Evolutionary conservation across 805 yeast species (phyloP).

Genomic region (Sporopachydermia quercuum): DNA sequence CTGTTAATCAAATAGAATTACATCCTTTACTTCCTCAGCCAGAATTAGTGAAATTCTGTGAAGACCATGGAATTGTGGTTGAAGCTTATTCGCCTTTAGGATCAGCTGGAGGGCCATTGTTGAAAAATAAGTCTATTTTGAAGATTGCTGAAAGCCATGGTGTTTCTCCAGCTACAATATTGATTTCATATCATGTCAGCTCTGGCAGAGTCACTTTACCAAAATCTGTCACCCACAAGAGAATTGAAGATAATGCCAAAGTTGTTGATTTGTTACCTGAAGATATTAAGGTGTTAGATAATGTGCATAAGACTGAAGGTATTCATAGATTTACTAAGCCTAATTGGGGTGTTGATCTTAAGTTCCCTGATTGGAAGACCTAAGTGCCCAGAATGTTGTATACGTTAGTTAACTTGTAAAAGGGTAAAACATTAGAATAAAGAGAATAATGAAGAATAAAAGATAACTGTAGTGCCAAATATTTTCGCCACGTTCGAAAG

Average conservation of each 20-base stretch:
- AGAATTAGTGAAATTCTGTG: constrained; percentile 38
- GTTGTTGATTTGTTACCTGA: constrained; percentile 23
- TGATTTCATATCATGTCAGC: constrained; percentile 47
- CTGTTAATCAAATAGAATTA: constrained; percentile 55
- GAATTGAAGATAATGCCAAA: constrained; percentile 32
- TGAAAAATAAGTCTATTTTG: constrained; percentile 33
- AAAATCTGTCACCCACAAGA: constrained; percentile 52
- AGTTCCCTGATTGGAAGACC: constrained; percentile 16
- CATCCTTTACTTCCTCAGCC: constrained; percentile 61
- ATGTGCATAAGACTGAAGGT: constrained; percentile 16
- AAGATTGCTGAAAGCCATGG: constrained; percentile 42
- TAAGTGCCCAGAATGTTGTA: too few relatives aligned
- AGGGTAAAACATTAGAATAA: too few relatives aligned
- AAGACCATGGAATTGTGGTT: constrained; percentile 33
- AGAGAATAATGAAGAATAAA: too few relatives aligned
- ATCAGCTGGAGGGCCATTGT: constrained; percentile 46
- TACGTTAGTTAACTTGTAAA: too few relatives aligned
- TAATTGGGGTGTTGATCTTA: constrained; percentile 16
- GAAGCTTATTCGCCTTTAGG: constrained; percentile 77
- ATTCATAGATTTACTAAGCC: constrained; percentile 13
- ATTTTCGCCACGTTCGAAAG: too few relatives aligned
- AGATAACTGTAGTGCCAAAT: too few relatives aligned
- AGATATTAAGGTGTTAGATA: constrained; percentile 21
- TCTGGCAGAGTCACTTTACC: constrained; percentile 52
- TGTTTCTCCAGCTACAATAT: constrained; percentile 38